Conservation (phyloP, 768 basidiomycete species). For the Rhodosporidiobolus sp. region DNA sequence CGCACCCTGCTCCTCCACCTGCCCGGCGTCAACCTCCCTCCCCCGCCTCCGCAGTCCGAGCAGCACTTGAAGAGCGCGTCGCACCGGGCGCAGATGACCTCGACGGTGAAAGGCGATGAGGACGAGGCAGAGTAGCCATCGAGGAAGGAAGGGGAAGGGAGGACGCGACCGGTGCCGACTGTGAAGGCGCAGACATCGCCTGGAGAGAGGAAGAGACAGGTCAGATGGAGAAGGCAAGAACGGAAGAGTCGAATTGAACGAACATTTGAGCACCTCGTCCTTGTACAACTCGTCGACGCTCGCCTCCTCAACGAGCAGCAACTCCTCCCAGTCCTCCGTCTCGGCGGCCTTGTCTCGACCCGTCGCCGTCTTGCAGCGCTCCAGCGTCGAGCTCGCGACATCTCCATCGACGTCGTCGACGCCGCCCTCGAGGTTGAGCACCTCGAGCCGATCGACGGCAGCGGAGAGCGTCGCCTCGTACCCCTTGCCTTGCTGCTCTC, state of each 20-base stretch:
- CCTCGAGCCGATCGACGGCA: neutral
- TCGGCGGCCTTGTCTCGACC: too few species aligned
- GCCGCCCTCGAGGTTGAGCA: neutral
- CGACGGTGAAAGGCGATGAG: constrained; percentile 1
- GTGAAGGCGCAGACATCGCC: constrained; percentile 7
- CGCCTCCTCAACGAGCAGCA: neutral
- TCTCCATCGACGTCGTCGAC: neutral
- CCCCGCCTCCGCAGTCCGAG: constrained; percentile 11
- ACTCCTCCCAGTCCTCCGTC: too few species aligned
- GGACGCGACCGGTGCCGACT: neutral
- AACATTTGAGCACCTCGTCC: too few species aligned
- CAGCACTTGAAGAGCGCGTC: neutral
- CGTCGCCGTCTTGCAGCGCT: too few species aligned
- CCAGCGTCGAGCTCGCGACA: neutral
- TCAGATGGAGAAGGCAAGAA: neutral
- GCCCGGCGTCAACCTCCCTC: constrained; percentile 6
- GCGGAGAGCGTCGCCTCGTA: constrained; percentile 1
- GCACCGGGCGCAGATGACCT: constrained; percentile 13
- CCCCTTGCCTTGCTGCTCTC: neutral
- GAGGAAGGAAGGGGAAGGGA: neutral
- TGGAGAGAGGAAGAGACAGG: neutral
- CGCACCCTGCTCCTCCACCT: constrained; percentile 15
- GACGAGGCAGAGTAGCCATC: too few species aligned
- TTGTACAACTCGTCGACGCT: neutral
- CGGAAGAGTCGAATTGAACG: too few species aligned